Conservation (phyloP, 768 basidiomycete species). For the Leccinum barrowsii region DNA sequence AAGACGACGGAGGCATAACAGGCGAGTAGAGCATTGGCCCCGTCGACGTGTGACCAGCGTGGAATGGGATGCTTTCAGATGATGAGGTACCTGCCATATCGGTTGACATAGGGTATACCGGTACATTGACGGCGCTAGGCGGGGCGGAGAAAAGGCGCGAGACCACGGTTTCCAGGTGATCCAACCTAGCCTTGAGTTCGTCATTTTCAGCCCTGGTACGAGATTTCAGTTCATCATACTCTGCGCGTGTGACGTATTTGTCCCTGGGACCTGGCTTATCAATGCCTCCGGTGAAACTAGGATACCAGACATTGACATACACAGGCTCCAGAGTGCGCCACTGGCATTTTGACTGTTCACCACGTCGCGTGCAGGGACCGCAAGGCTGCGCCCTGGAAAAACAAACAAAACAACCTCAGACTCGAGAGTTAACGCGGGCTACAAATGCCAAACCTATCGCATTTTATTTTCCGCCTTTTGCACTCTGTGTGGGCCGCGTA, state of each 20-base stretch:
- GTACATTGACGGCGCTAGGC: conserved; percentile 26
- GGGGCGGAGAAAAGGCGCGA: conserved; percentile 35
- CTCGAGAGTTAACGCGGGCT: conserved; percentile 1
- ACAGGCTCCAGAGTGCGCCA: conserved; percentile 82
- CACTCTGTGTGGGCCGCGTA: conserved; percentile 51
- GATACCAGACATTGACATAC: conserved; percentile 41
- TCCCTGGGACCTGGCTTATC: conserved; percentile 43
- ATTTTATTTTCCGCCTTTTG: conserved; percentile 84
- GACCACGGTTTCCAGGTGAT: conserved; percentile 56
- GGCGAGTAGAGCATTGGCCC: conserved; percentile 26
- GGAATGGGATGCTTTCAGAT: conserved; percentile 27
- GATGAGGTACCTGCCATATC: conserved; percentile 29
- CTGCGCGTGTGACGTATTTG: conserved; percentile 75
- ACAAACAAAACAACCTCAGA: conserved; percentile 21
- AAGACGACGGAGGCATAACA: conserved; percentile 16
- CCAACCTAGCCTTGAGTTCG: conserved; percentile 63
- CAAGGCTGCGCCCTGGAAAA: conserved; percentile 68
- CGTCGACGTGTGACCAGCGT: conserved; percentile 25
- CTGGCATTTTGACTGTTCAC: conserved; percentile 76
- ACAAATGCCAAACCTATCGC: conserved; percentile 61
- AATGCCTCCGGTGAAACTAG: conserved; percentile 4
- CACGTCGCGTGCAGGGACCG: conserved; percentile 74
- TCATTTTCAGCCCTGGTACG: conserved; percentile 39
- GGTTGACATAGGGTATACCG: conserved; percentile 28
- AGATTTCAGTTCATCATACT: conserved; percentile 71